Base-by-base conservation (phyloP, 441 rosid genomes). In the Erodium trifolium region DNA sequence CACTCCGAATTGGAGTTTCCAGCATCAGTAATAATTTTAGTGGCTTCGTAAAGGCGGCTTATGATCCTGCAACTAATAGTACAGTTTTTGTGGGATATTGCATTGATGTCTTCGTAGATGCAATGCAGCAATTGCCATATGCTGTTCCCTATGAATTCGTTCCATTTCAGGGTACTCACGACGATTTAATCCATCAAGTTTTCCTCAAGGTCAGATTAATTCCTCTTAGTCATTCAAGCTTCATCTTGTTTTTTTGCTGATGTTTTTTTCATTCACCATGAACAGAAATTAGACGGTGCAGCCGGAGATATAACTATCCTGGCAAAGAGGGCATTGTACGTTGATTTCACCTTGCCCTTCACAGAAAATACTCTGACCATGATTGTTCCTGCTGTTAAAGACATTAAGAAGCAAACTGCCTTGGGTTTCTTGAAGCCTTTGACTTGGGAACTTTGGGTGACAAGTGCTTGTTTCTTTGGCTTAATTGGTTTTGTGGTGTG, bases 271-370 rank as follows among this genome's bases (percentile, higher is more conserved):
- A 34, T 67, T 35, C 51, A 45, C 51, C 13, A 3, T 45, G 51
- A 45, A 45, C 74, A 90, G 91, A 72, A 11, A 0, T 82, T 67
- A 39, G 92, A 84, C 34, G 86, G 80, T 0, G 72, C 70, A 7
- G 93, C 85, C 17, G 97, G 95, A 13, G 97, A 91, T 74, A 69
- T 68, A 0, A 83, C 90, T 0, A 87, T 91, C 19, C 23, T 62
- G 0, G 74, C 75, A 0, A 82, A 85, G 3, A 79, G 93, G 57
- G 83, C 90, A 2, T 23, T 1, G 9, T 72, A 67, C 3, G 86
- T 90, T 0, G 93, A 88, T 12, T 90, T 84, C 70, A 83, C 90
- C 4, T 34, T 86, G 18, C 92, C 92, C 0, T 88, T 74, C 72
- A 78, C 80, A 0, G 82, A 80, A 70, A 83, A 87, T 0, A 88